Evolutionary conservation across 176 grass and related monocot genomes (phyloP).

Genomic region (Guadua angustifolia): DNA sequence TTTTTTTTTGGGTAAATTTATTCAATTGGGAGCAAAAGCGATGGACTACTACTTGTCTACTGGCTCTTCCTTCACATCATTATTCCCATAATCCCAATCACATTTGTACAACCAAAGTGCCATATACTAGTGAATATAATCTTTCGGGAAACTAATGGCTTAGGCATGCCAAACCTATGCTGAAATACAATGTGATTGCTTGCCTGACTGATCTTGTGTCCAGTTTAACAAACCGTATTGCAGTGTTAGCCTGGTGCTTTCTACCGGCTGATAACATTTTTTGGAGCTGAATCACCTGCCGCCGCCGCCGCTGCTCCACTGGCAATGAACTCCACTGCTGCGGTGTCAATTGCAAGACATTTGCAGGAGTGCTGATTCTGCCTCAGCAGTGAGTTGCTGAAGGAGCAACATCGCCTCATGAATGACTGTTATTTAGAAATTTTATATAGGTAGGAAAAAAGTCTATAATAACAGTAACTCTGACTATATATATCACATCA

Average conservation of each 20-base stretch:
- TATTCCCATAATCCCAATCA: not conserved
- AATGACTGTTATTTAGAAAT: not conserved
- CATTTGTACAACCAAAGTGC: not conserved
- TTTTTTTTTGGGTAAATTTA: not conserved
- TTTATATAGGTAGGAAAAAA: too few relatives aligned
- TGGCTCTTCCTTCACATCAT: not conserved
- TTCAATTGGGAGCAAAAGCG: not conserved
- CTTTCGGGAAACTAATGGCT: not conserved
- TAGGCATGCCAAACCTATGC: not conserved
- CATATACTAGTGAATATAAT: not conserved
- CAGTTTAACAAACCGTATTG: not conserved
- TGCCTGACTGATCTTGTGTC: not conserved
- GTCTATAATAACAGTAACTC: not conserved
- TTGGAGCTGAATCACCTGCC: slow-evolving; percentile 56
- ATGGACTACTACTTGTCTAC: not conserved
- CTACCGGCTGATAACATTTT: slow-evolving; percentile 30
- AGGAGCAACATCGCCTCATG: not conserved
- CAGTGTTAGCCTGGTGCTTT: not conserved
- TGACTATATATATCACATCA: not conserved
- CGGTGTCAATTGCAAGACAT: slow-evolving; percentile 44
- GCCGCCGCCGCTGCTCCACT: slow-evolving; percentile 48
- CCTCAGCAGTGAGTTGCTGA: slow-evolving; percentile 7
- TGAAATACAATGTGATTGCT: not conserved
- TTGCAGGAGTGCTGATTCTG: slow-evolving; percentile 47
- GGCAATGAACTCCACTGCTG: slow-evolving; percentile 56